Base-by-base conservation (phyloP, 345 rosid species). In the Acer negundo region DNA sequence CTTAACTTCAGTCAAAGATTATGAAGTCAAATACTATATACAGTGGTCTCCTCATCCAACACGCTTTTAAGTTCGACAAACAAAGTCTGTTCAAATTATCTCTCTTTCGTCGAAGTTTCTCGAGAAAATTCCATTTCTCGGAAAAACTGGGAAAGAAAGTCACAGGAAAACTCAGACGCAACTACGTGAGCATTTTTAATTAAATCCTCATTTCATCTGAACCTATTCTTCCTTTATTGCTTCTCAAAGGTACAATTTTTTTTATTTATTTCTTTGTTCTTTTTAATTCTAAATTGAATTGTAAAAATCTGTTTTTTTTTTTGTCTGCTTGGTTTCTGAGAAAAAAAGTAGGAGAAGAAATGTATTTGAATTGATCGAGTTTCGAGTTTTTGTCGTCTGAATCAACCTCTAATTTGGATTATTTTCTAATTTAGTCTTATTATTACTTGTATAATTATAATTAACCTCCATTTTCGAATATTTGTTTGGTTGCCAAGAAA, bases 101-200 rank as follows among this genome's bases (percentile, higher is more conserved):
- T 62, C 16, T 65, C 51, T 67, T 28, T 42, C 38, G 44, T 2
- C 23, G 47, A 63, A 56, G 80, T 69, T 80, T 78, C 74, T 73
- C 20, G 75, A 51, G 59, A 22, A 53, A 71, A 66, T 42, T 80
- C 75, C 72, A 26, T 28, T 62, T 75, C 2, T 77, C 82, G 64
- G 69, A 58, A 64, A 70, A 35, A 68, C 76, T 75, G 64, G 53
- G 70, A 59, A 62, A 80, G 51, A 56, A 80, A 74, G 78, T 56
- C 22, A 9, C 15, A 23, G n/a, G 23, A 22, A 20, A 42, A 17
- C 24, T 62, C 47, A 46, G 62, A 42, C 67, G 59, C 51, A 10
- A 55, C 67, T 63, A 19, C 72, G 63, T 67, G 59, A 62, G 62
- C 49, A 0, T 46, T 55, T 70, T 38, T 40, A 35, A 61, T 42